Evolutionary conservation across 2,329 filamentous ascomycete species (phyloP).

Genomic region (Xylaria arbuscula): DNA sequence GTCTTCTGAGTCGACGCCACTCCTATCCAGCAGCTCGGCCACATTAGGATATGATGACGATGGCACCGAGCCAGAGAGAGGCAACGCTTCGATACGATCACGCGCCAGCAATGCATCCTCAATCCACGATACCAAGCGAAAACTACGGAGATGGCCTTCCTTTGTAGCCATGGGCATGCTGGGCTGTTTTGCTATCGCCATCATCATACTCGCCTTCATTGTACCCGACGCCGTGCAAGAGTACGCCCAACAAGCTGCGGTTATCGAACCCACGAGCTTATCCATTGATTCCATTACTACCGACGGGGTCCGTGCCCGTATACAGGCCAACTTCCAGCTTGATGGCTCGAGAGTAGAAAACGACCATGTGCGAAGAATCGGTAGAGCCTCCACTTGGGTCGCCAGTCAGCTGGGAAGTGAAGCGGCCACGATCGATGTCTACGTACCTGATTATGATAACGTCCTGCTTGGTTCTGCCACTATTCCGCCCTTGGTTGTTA

Average conservation of each 20-base stretch:
- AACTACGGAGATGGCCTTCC: conserved; percentile 76
- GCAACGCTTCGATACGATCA: conserved; percentile 49
- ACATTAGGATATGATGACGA: conserved; percentile 56
- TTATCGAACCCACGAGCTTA: conserved; percentile 84
- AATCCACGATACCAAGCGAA: conserved; percentile 50
- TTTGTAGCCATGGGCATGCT: conserved; percentile 77
- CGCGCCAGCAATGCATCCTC: conserved; percentile 43
- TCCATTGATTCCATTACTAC: conserved; percentile 87
- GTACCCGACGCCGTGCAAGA: conserved; percentile 82
- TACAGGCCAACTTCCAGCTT: conserved; percentile 84
- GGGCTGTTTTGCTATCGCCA: conserved; percentile 69
- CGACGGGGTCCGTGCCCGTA: conserved; percentile 79
- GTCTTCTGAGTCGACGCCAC: conserved; percentile 62
- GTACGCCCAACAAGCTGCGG: conserved; percentile 85
- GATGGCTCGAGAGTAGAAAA: conserved; percentile 81
- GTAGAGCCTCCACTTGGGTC: conserved; percentile 82
- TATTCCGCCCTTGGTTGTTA: conserved; percentile 79
- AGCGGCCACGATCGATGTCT: conserved; percentile 78
- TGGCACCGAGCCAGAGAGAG: conserved; percentile 47
- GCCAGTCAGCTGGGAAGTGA: conserved; percentile 80
- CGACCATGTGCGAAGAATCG: conserved; percentile 77
- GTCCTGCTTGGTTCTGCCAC: conserved; percentile 80
- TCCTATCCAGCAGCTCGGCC: conserved; percentile 56
- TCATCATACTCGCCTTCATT: conserved; percentile 83
- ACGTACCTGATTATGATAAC: conserved; percentile 84